Conservation (phyloP, 2,329 filamentous ascomycete species). For the Orbilia javanica region DNA sequence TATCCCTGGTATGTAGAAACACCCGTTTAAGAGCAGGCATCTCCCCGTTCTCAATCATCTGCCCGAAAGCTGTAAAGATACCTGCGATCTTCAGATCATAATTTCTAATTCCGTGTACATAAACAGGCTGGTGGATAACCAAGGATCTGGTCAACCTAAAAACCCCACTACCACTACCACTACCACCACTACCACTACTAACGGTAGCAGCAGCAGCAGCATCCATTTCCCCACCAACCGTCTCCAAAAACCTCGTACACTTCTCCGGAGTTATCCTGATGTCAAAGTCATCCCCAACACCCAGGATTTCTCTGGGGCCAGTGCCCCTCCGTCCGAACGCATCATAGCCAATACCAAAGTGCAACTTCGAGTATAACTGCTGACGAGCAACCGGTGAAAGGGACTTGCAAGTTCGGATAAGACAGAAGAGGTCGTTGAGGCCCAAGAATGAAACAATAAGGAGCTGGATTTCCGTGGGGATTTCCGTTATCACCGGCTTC, state of each 20-base stretch:
- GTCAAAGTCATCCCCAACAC: background rate
- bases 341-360: background rate
- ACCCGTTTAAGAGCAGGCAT: background rate
- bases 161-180: too few species aligned
- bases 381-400: background rate
- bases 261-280: background rate
- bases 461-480: constrained; percentile 1
- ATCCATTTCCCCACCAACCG: background rate
- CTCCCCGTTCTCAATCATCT: background rate
- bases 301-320: too few species aligned
- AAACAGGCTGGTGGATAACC: background rate
- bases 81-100: background rate
- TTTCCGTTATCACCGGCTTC: background rate
- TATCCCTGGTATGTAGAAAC: background rate
- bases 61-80: background rate
- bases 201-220: too few species aligned
- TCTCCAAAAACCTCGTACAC: background rate
- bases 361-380: constrained; percentile 6
- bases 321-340: background rate
- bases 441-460: background rate
- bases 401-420: constrained; percentile 5
- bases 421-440: constrained; percentile 4
- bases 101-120: too few species aligned
- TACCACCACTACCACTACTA: too few species aligned
- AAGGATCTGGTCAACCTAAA: background rate